Evolutionary conservation across 2,329 filamentous ascomycete genomes (phyloP), one percentile per base, ranked within the genome.

Genomic region (Teratosphaeria gauchensis): DNA sequence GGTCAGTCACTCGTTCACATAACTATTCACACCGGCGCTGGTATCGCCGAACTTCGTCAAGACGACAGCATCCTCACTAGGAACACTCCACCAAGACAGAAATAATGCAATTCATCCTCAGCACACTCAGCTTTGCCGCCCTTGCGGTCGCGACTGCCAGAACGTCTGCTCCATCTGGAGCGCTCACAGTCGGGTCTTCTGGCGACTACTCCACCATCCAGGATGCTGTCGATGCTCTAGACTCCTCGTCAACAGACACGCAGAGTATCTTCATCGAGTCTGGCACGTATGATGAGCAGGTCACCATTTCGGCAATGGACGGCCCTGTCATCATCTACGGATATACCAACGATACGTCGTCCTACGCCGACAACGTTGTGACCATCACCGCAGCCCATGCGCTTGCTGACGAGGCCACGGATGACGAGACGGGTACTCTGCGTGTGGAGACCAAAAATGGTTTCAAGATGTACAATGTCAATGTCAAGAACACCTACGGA

Each of bases 381-480:
- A 86, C 78, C 61, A 79, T 81, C 64, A 80, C 77, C 16, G 74
- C 76, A 35, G 72, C 69, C 51, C 72, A 74, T 57, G 75, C 75
- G 61, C 80, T 82, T 55, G 75, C 77, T 19, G 71, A 77, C 58
- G 75, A 74, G 0, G 62, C 76, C 48, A 78, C 69, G 64, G 82
- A 87, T 62, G 84, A 86, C 62, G 68, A 71, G 59, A 84, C 78
- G 4, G 77, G 72, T 3, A 82, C 80, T 1, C 69, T 81, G n/a
- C 74, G 78, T 12, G 77, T 75, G 8, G 72, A 69, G 64, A 76
- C 80, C 0, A 66, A 71, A 4, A 77, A 81, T 64, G 42, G 42
- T 9, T 77, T 86, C 59, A 81, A 80, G 63, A 72, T 86, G 19
- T 87, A 87, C 74, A 87, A 87, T 63, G 75, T 87, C 68, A 83